A percentile compares a stretch with the other conserved stretches of the same genome.
phyloP scores from a whole-genome alignment of 148 eudicot genomes.

The Heliosperma pusillum region DNA sequence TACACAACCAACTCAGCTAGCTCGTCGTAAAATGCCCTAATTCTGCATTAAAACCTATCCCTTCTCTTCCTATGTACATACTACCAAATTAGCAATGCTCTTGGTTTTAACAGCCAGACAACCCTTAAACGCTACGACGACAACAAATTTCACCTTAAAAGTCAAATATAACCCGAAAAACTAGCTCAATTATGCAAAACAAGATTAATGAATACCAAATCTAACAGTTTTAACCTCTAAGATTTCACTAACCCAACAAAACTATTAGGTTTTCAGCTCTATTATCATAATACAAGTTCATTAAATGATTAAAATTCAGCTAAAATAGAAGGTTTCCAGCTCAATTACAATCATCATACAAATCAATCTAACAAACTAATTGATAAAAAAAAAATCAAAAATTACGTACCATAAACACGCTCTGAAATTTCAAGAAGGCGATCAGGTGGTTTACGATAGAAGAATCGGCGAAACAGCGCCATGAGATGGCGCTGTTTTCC shows the following conservation, averaged over 20 bases:
- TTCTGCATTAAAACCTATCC: neutral
- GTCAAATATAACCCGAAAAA: neutral
- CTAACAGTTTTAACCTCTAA: constrained; percentile 8
- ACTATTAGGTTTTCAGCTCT: constrained; percentile 12
- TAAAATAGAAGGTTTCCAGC: constrained; percentile 16
- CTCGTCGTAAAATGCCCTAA: constrained; percentile 9
- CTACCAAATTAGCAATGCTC: neutral
- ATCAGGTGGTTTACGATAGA: constrained; percentile 68
- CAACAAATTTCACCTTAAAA: neutral
- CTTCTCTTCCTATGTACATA: neutral
- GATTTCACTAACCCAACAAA: constrained; percentile 8
- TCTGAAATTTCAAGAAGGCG: constrained; percentile 73
- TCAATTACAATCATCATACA: constrained; percentile 2
- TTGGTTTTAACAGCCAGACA: neutral
- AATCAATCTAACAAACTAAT: neutral
- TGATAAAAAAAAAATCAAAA: neutral
- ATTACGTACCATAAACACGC: constrained; percentile 55
- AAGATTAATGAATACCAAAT: constrained; percentile 15
- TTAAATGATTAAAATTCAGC: constrained; percentile 7
- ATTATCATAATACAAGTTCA: constrained; percentile 4
- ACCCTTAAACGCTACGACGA: neutral
- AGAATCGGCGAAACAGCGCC: constrained; percentile 90
- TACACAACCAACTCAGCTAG: neutral
- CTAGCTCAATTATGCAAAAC: constrained; percentile 22
- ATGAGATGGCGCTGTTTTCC: constrained; percentile 72